Evolutionary conservation across 345 rosid species (phyloP).

Genomic region (Eucalyptus sp.): DNA sequence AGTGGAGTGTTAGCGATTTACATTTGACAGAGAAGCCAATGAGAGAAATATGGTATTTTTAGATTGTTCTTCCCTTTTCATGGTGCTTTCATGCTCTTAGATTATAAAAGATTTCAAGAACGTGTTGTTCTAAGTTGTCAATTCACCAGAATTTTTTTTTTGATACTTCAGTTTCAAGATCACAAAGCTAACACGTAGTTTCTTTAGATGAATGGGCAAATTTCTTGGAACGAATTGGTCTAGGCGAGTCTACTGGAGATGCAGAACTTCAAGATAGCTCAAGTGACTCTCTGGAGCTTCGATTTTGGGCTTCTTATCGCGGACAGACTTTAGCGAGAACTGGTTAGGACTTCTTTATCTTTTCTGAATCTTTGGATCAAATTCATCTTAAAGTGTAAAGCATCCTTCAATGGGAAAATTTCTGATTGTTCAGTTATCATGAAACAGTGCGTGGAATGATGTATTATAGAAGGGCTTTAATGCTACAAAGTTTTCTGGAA

Average conservation of each 20-base stretch:
- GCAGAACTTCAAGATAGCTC: conserved; percentile 66
- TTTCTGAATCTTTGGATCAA: not conserved
- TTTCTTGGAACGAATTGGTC: conserved; percentile 86
- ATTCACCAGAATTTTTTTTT: not conserved
- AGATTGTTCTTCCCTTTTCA: not conserved
- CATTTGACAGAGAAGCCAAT: not conserved
- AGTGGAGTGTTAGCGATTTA: not conserved
- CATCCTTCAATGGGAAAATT: not conserved
- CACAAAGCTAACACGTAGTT: not conserved
- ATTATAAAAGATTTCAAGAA: not conserved
- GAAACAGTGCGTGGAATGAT: conserved; percentile 97
- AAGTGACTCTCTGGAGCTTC: conserved; percentile 85
- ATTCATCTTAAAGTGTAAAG: not conserved
- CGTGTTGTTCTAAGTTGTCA: not conserved
- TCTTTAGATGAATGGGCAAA: conserved; percentile 95
- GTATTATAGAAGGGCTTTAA: conserved; percentile 97
- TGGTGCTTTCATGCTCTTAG: not conserved
- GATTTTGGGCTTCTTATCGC: conserved; percentile 96
- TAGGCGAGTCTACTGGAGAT: conserved; percentile 53
- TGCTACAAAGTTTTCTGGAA: conserved; percentile 92
- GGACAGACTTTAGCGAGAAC: conserved; percentile 98
- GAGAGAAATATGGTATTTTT: not conserved
- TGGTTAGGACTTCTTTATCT: conserved; percentile 28
- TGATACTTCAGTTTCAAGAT: not conserved
- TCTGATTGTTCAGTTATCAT: not conserved